Base-by-base conservation (phyloP, 306 rosid genomes). In the Lathyrus oleraceus region DNA sequence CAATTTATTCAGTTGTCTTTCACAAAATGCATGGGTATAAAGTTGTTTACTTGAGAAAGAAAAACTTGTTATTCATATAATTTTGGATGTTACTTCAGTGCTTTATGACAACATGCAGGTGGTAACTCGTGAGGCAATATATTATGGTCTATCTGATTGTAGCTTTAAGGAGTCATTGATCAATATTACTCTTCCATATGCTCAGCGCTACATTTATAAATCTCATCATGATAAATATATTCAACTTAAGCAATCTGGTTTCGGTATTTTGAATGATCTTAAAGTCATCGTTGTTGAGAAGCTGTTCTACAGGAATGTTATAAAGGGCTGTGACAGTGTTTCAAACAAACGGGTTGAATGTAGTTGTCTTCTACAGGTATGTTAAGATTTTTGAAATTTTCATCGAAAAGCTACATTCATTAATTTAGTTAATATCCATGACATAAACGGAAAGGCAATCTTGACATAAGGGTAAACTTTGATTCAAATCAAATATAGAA, bases 131-230 rank as follows among this genome's bases (percentile, higher is more conserved):
- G 90, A 90, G 80, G 89, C 97, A 61, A 82, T 88, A 75, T 84
- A 76, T 83, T 65, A 82, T 78, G 89, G 92, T 70, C 65, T 38
- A 65, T 80, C 77, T 76, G 90, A 90, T 80, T 67, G 69, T 71
- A 75, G 85, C 79, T 72, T 69, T 40, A 87, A 82, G 80, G 79
- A 78, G 44, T 83, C 91, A 70, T 78, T 90, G 80, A 60, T 93
- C 71, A 86, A 89, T 78, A 90, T 96, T 97, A 82, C 73, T 81
- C 89, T 93, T 74, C 97, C 98, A 64, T 90, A 80, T 70, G 90
- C 90, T 19, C 98, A 93, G 87, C 98, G 98, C 81, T 93, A 90
- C 77, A 43, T 93, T 60, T 53, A 44, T 68, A 70, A 83, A 61
- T 53, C 69, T 64, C 96, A 90, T 45, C 52, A 77, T 8, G 88